Evolutionary conservation across 176 grass and related monocot species (phyloP).

Genomic region (Musa beccarii): DNA sequence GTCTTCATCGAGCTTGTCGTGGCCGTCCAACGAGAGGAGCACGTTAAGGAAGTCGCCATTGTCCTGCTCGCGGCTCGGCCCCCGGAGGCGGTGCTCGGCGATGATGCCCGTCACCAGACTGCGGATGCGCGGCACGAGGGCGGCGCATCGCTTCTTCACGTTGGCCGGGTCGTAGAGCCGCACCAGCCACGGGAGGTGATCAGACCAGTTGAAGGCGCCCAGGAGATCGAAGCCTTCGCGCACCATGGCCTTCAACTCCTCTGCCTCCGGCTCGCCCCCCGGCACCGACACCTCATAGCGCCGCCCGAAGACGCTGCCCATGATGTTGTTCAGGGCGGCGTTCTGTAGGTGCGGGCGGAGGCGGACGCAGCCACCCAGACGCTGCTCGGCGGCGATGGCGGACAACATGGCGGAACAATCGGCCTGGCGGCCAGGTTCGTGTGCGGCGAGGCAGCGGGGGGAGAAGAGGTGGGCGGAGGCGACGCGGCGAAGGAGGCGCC

Average conservation of each 20-base stretch:
- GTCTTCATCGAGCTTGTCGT: slow-evolving; percentile 50
- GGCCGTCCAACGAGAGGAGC: slow-evolving; percentile 50
- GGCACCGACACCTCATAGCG: slow-evolving; percentile 22
- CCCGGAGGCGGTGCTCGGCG: slow-evolving; percentile 27
- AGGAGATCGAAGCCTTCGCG: slow-evolving; percentile 69
- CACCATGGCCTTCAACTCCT: slow-evolving; percentile 50
- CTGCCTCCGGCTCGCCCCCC: slow-evolving; percentile 10
- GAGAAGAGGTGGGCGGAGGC: slow-evolving; percentile 70
- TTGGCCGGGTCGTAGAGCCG: slow-evolving; percentile 39
- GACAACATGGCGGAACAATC: slow-evolving; percentile 41
- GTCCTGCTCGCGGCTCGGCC: neutral
- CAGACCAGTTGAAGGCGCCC: slow-evolving; percentile 80
- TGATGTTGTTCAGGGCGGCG: slow-evolving; percentile 72
- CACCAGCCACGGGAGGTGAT: slow-evolving; percentile 57
- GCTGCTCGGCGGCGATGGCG: slow-evolving; percentile 26
- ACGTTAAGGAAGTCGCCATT: slow-evolving; percentile 57
- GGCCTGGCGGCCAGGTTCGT: slow-evolving; percentile 40
- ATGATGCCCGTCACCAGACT: slow-evolving; percentile 44
- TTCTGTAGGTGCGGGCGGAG: slow-evolving; percentile 49
- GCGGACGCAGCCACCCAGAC: slow-evolving; percentile 15
- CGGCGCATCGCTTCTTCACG: slow-evolving; percentile 38
- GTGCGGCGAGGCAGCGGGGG: slow-evolving; percentile 49
- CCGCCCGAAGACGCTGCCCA: slow-evolving; percentile 65
- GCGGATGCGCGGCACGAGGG: slow-evolving; percentile 45
- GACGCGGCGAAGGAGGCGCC: slow-evolving; percentile 62